Evolutionary conservation across 305 asterid genomes (phyloP).

Genomic region (Rubia balearica): DNA sequence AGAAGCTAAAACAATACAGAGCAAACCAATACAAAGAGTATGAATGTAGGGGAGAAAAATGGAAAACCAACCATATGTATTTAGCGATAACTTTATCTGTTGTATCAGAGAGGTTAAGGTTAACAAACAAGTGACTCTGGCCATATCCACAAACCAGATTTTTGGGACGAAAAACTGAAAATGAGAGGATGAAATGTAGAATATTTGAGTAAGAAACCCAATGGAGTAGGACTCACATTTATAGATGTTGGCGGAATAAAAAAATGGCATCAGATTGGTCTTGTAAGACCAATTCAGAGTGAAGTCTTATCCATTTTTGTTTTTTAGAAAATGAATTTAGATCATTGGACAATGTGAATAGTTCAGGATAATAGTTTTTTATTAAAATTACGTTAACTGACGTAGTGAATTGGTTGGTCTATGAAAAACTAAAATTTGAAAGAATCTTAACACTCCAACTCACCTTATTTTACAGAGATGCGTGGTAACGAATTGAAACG

Average conservation of each 20-base stretch:
- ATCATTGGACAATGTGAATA: too few species aligned
- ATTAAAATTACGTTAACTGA: too few species aligned
- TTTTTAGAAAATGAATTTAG: too few species aligned
- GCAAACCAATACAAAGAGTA: too few species aligned
- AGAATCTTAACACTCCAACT: too few species aligned
- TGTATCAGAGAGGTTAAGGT: constrained; percentile 39
- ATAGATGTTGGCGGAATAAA: constrained; percentile 5
- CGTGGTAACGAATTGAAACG: too few species aligned
- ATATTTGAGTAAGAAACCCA: background rate
- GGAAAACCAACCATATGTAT: constrained; percentile 41
- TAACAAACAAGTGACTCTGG: constrained; percentile 42
- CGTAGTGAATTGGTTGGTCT: too few species aligned
- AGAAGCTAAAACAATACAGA: too few species aligned
- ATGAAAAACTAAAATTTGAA: too few species aligned
- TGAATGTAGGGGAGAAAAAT: too few species aligned
- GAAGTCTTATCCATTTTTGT: background rate
- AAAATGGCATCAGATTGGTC: background rate
- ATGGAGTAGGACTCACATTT: background rate
- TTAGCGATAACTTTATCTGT: constrained; percentile 44
- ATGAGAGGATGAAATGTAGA: background rate
- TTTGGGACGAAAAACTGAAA: too few species aligned
- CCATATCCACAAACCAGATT: constrained; percentile 14
- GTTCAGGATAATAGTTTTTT: too few species aligned
- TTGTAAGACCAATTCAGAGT: constrained; percentile 6
- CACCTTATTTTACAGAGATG: constrained; percentile 6